A percentile compares a stretch with the other conserved stretches of the same genome.
phyloP scores from a whole-genome alignment of 2,329 filamentous ascomycete species.

The Ascochyta pisi region DNA sequence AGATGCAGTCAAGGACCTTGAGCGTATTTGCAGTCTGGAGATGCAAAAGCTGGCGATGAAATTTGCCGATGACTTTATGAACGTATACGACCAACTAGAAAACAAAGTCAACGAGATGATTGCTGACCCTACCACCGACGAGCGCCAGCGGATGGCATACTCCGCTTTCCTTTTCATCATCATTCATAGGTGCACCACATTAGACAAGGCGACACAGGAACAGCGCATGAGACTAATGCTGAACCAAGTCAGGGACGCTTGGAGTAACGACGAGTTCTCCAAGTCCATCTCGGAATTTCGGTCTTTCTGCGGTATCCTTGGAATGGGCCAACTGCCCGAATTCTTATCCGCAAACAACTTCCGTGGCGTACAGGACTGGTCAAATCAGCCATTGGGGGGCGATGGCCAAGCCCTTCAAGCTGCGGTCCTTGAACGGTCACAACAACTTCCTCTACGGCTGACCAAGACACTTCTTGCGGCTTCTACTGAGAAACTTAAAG shows the following conservation, averaged over 20 bases:
- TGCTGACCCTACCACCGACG: slow-evolving; percentile 74
- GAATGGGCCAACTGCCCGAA: slow-evolving; percentile 77
- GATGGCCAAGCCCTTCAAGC: slow-evolving; percentile 81
- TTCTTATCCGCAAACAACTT: slow-evolving; percentile 79
- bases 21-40: slow-evolving; percentile 83
- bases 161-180: slow-evolving; percentile 94
- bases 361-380: slow-evolving; percentile 83
- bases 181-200: slow-evolving; percentile 79
- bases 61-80: slow-evolving; percentile 88
- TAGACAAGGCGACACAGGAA: slow-evolving; percentile 75
- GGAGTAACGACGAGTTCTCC: slow-evolving; percentile 75
- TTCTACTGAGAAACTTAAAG: slow-evolving; percentile 87
- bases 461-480: slow-evolving; percentile 94
- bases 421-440: slow-evolving; percentile 77
- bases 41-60: slow-evolving; percentile 86
- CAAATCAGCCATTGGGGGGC: slow-evolving; percentile 74
- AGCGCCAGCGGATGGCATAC: slow-evolving; percentile 84
- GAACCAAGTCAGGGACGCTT: slow-evolving; percentile 79
- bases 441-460: slow-evolving; percentile 78
- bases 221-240: slow-evolving; percentile 78
- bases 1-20: slow-evolving; percentile 88
- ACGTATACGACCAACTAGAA: slow-evolving; percentile 87
- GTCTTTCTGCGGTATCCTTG: slow-evolving; percentile 80
- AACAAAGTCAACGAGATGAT: slow-evolving; percentile 82
- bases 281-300: slow-evolving; percentile 75